These are phyloP conservation scores for Aciculoconidium aculeatum DNA, from an alignment of 805 yeast species.

Conservation along the genomic window DNA sequence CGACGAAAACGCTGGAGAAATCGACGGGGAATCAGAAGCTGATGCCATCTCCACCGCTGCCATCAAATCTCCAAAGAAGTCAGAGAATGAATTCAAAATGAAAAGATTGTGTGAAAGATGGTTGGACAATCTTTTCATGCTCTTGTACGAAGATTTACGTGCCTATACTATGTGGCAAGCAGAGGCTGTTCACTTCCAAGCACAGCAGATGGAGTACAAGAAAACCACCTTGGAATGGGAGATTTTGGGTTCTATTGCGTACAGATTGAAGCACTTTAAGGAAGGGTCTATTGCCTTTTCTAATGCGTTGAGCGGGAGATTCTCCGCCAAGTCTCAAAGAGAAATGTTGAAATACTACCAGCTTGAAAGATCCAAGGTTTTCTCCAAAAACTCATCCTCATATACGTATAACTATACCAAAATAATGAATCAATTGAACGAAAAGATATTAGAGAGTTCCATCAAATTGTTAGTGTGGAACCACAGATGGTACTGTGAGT, in stretches of 20 bases:
- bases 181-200: slow-evolving; percentile 80
- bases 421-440: slow-evolving; percentile 41
- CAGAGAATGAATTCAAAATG: slow-evolving; percentile 46
- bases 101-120: slow-evolving; percentile 69
- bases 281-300: slow-evolving; percentile 86
- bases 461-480: slow-evolving; percentile 93
- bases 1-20: background rate
- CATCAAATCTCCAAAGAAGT: slow-evolving; percentile 28
- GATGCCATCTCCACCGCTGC: slow-evolving; percentile 35
- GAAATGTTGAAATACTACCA: slow-evolving; percentile 64
- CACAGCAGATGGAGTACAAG: slow-evolving; percentile 74
- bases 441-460: slow-evolving; percentile 57
- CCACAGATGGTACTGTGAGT: slow-evolving; percentile 95
- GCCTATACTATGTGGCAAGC: slow-evolving; percentile 93
- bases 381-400: slow-evolving; percentile 20
- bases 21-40: slow-evolving; percentile 6
- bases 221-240: slow-evolving; percentile 91
- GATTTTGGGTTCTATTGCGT: slow-evolving; percentile 78
- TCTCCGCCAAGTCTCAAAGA: slow-evolving; percentile 74
- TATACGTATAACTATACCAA: slow-evolving; percentile 31
- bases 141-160: slow-evolving; percentile 65
- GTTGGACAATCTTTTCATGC: slow-evolving; percentile 66
- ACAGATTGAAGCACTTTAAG: slow-evolving; percentile 74
- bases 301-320: slow-evolving; percentile 64
- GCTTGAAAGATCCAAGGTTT: slow-evolving; percentile 38